phyloP scores from a whole-genome alignment of 2,329 filamentous ascomycete genomes.

The Mollisia scopiformis region DNA sequence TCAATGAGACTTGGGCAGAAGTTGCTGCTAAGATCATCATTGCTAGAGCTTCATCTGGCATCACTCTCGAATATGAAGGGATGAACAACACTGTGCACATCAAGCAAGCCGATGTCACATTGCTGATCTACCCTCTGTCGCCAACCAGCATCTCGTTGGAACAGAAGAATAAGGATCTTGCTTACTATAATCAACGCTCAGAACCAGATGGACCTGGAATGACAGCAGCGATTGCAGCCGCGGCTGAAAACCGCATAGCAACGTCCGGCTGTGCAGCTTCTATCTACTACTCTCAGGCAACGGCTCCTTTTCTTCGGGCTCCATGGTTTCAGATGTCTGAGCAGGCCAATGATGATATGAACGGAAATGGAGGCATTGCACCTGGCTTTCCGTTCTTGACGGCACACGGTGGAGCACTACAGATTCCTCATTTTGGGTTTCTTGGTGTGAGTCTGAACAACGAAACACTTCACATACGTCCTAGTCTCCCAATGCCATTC shows the following conservation, averaged over 20 bases:
- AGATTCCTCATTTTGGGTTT: slow-evolving; percentile 68
- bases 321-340: slow-evolving; percentile 75
- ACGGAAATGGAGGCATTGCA: slow-evolving; percentile 64
- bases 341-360: slow-evolving; percentile 63
- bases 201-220: slow-evolving; percentile 67
- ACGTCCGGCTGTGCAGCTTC: slow-evolving; percentile 69
- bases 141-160: neutral
- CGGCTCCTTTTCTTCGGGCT: slow-evolving; percentile 63
- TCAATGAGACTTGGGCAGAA: slow-evolving; percentile 59
- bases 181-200: slow-evolving; percentile 21
- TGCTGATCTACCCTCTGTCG: slow-evolving; percentile 17
- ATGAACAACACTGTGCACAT: slow-evolving; percentile 19
- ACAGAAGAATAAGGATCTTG: slow-evolving; percentile 2
- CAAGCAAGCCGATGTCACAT: slow-evolving; percentile 27
- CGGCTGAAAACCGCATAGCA: slow-evolving; percentile 67
- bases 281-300: slow-evolving; percentile 67
- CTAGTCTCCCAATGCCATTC: slow-evolving; percentile 66
- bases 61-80: slow-evolving; percentile 44
- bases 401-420: slow-evolving; percentile 70
- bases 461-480: slow-evolving; percentile 64
- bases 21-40: slow-evolving; percentile 58
- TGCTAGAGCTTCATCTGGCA: slow-evolving; percentile 55
- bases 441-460: slow-evolving; percentile 64
- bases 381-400: slow-evolving; percentile 74
- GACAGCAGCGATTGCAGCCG: slow-evolving; percentile 72